Conservation (phyloP, 2,329 filamentous ascomycete species). For the Clarireedia hainanense region DNA sequence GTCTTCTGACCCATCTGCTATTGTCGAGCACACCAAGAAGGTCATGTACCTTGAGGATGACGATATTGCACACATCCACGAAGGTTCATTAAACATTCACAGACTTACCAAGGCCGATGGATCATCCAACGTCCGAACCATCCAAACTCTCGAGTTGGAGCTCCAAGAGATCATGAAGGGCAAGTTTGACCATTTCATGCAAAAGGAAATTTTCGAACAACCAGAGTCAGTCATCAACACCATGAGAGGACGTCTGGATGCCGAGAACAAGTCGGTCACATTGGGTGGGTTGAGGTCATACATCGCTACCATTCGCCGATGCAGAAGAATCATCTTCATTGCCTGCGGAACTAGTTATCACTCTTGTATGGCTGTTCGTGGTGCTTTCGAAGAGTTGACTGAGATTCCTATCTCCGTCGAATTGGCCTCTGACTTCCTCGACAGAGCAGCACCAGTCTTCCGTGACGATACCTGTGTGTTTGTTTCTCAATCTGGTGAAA, state of each 20-base stretch:
- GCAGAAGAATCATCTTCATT: constrained; percentile 97
- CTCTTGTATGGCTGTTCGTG: constrained; percentile 98
- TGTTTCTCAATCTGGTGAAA: constrained; percentile 97
- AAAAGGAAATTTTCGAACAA: constrained; percentile 99
- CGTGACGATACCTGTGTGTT: constrained; percentile 98
- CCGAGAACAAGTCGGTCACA: constrained; percentile 88
- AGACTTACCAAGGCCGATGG: constrained; percentile 94
- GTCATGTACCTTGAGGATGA: constrained; percentile 99
- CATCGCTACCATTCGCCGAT: constrained; percentile 92
- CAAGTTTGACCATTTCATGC: constrained; percentile 99
- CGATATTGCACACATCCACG: constrained; percentile 98
- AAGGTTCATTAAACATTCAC: constrained; percentile 98
- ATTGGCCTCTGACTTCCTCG: constrained; percentile 95
- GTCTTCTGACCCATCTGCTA: constrained; percentile 95
- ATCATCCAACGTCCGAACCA: constrained; percentile 92
- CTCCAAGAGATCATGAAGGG: constrained; percentile 99
- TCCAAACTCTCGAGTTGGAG: constrained; percentile 97
- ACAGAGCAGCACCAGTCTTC: constrained; percentile 95
- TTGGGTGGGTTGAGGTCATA: constrained; percentile 94
- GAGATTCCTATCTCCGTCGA: constrained; percentile 98
- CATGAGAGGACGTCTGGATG: constrained; percentile 96
- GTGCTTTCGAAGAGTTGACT: constrained; percentile 93
- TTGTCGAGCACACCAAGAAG: constrained; percentile 99
- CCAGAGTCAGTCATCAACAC: constrained; percentile 99
- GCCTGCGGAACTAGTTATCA: constrained; percentile 98